Conservation (phyloP, 768 basidiomycete genomes). For the Neoboletus magnificus region DNA sequence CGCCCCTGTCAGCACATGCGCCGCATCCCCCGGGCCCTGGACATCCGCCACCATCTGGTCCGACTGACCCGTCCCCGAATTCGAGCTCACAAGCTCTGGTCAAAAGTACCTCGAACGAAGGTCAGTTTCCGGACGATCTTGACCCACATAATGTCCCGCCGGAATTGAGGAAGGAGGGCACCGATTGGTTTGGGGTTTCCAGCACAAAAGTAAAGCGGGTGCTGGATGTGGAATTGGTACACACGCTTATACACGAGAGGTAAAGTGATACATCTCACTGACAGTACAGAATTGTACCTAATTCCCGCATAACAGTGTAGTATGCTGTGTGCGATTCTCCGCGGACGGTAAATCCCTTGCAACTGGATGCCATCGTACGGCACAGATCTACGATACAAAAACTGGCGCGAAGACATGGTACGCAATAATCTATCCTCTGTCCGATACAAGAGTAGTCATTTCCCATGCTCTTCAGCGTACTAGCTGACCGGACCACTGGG, state of each 20-base stretch:
- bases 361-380: slow-evolving; percentile 94
- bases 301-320: slow-evolving; percentile 46
- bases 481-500: slow-evolving; percentile 70
- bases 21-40: slow-evolving; percentile 33
- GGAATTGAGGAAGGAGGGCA: slow-evolving; percentile 56
- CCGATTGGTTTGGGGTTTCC: slow-evolving; percentile 88
- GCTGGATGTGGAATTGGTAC: slow-evolving; percentile 76
- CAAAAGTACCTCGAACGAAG: slow-evolving; percentile 26
- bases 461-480: slow-evolving; percentile 45
- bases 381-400: slow-evolving; percentile 92
- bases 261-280: slow-evolving; percentile 32
- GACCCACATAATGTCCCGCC: slow-evolving; percentile 33
- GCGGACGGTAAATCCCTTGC: slow-evolving; percentile 91
- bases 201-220: slow-evolving; percentile 76
- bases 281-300: neutral
- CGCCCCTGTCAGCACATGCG: slow-evolving; percentile 30
- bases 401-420: slow-evolving; percentile 84
- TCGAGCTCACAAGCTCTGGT: slow-evolving; percentile 27
- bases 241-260: slow-evolving; percentile 92
- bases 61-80: slow-evolving; percentile 21
- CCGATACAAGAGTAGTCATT: slow-evolving; percentile 6
- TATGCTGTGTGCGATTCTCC: slow-evolving; percentile 91
- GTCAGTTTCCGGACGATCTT: slow-evolving; percentile 35
- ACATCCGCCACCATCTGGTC: slow-evolving; percentile 30
- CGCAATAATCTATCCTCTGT: slow-evolving; percentile 26